Conservation (phyloP, 495 filamentous ascomycete genomes). For the Penicillium chermesinum region DNA sequence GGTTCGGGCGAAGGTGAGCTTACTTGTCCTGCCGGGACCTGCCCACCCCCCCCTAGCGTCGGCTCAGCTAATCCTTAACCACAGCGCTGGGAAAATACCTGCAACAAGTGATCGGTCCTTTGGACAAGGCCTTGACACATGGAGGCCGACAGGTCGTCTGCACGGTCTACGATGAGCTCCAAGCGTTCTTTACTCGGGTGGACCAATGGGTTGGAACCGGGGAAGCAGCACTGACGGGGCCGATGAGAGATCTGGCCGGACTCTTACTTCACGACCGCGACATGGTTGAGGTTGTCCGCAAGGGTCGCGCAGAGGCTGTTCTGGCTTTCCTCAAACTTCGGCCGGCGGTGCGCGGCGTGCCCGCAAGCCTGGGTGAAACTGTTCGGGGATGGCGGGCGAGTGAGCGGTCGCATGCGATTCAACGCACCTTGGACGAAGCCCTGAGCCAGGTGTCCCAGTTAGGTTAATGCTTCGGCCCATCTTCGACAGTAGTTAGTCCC, state of each 20-base stretch:
- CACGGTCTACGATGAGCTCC: slow-evolving; percentile 41
- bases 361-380: slow-evolving; percentile 17
- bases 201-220: slow-evolving; percentile 21
- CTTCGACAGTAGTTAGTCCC: neutral
- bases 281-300: slow-evolving; percentile 37
- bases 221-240: slow-evolving; percentile 19
- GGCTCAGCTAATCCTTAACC: slow-evolving; percentile 24
- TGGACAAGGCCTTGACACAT: slow-evolving; percentile 30
- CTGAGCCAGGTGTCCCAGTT: slow-evolving; percentile 12
- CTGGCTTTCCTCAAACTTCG: slow-evolving; percentile 34
- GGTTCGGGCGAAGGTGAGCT: slow-evolving; percentile 29
- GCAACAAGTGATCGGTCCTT: slow-evolving; percentile 24
- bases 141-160: slow-evolving; percentile 39
- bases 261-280: slow-evolving; percentile 33
- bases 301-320: slow-evolving; percentile 36
- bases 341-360: slow-evolving; percentile 18
- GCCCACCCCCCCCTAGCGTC: slow-evolving; percentile 18
- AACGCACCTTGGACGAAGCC: slow-evolving; percentile 36
- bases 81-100: slow-evolving; percentile 31
- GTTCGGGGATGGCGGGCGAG: slow-evolving; percentile 30
- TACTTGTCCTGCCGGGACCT: slow-evolving; percentile 16
- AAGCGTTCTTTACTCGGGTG: slow-evolving; percentile 34
- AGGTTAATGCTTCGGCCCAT: neutral
- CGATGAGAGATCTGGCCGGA: slow-evolving; percentile 28
- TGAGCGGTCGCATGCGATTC: slow-evolving; percentile 36